Evolutionary conservation across 2,329 filamentous ascomycete species (phyloP).

Genomic region (Fusarium pseudoanthophilum): DNA sequence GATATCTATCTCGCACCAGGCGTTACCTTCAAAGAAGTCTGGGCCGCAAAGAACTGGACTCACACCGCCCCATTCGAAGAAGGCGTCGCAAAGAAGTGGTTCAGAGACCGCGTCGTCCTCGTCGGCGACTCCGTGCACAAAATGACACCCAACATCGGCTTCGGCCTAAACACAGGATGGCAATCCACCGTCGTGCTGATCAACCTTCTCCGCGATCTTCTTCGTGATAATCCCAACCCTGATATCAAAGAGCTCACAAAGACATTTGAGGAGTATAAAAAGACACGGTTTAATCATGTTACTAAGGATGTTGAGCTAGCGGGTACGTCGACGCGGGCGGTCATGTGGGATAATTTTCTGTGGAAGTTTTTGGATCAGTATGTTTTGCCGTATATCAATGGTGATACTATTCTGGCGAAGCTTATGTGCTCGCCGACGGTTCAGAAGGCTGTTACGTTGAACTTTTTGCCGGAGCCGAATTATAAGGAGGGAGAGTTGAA

Average conservation of each 20-base stretch:
- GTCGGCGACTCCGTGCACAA: constrained; percentile 33
- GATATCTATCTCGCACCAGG: constrained; percentile 4
- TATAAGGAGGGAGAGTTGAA: constrained; percentile 16
- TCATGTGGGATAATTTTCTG: constrained; percentile 24
- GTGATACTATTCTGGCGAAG: constrained; percentile 25
- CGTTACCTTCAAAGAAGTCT: constrained; percentile 11
- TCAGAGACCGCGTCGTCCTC: constrained; percentile 28
- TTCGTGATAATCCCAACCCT: neutral
- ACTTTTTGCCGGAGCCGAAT: constrained; percentile 28
- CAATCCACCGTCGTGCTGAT: constrained; percentile 22
- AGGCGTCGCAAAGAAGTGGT: constrained; percentile 28
- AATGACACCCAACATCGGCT: constrained; percentile 35
- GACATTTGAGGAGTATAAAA: constrained; percentile 16
- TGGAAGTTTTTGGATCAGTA: constrained; percentile 29
- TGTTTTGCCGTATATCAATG: constrained; percentile 25
- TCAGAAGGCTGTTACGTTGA: constrained; percentile 19
- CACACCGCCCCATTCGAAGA: constrained; percentile 23
- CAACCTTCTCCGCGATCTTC: constrained; percentile 15
- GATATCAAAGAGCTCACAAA: neutral
- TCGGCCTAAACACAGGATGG: constrained; percentile 36
- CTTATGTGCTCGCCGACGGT: constrained; percentile 28
- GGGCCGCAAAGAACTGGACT: constrained; percentile 16
- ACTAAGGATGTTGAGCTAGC: constrained; percentile 18
- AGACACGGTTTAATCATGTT: neutral
- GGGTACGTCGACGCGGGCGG: constrained; percentile 17